Percentiles rank a stretch among this genome's conserved stretches.
These are phyloP conservation scores for Ceriops tagal DNA, from an alignment of 345 rosid species.

Conservation along the genomic window DNA sequence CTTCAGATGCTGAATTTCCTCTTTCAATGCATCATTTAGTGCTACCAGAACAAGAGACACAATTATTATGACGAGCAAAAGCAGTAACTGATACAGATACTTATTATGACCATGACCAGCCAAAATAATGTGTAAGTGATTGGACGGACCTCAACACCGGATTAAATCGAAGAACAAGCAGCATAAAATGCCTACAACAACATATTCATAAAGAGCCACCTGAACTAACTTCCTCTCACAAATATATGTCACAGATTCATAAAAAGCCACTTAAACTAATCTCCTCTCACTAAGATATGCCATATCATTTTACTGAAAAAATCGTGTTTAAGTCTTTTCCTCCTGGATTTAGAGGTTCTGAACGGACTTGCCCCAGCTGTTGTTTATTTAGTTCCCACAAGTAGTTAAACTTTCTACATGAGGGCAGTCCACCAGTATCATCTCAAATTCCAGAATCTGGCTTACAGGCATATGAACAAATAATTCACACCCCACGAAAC, in stretches of 20 bases:
- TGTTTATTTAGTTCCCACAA: background rate
- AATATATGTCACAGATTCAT: background rate
- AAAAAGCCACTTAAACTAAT: background rate
- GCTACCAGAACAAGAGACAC: constrained; percentile 35
- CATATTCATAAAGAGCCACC: background rate
- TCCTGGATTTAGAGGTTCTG: background rate
- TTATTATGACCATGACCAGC: no score
- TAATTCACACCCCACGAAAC: background rate
- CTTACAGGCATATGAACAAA: background rate
- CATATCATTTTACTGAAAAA: background rate
- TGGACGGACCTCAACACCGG: background rate
- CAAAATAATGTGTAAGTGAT: no score
- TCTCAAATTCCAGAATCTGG: background rate
- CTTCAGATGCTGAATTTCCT: constrained; percentile 94
- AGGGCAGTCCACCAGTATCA: background rate
- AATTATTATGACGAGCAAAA: background rate
- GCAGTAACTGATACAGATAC: no score
- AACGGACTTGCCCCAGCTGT: background rate
- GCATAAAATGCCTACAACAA: background rate
- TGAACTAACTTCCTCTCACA: background rate
- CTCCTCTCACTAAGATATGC: background rate
- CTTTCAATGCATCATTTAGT: constrained; percentile 80
- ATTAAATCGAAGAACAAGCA: background rate
- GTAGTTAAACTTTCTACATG: background rate
- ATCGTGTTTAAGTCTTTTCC: background rate